Evolutionary conservation across 352 stramenopile genomes (phyloP), one percentile per base, ranked within the genome.

Genomic region (Globisporangium spinosum): DNA sequence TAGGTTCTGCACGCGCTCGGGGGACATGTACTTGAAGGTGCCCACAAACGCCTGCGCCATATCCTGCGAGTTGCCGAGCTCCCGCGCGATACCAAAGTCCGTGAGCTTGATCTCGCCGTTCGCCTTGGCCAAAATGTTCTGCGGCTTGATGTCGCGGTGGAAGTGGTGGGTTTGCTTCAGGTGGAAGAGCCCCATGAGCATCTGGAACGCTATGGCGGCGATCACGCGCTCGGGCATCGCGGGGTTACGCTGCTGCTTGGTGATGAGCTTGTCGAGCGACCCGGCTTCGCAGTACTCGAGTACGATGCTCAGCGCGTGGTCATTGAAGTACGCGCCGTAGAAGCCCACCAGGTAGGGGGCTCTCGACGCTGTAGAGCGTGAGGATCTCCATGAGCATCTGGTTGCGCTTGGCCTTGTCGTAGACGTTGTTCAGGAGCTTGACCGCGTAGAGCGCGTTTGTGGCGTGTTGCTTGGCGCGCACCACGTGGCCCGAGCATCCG

Each of bases 1-100:
- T 56, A 89, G 68, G 70, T 91, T 91, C 68, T 89, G 78, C 7
- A 98, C 96, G 53, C 94, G 83, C 74, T 98, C 93, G 17, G 93
- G 93, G 6, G 87, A 91, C 93, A 98, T 98, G 77, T 98, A 98
- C 65, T 90, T 92, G 65, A 96, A 87, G 25, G 93, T 98, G 25
- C 93, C 93, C 0, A 97, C 87, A 38, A 97, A 98, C 0, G 89
- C 93, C 69, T 90, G 85, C 38, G 89, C 84, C 79, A 95, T 93
- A 58, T 83, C 84, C 22, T 82, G 77, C 13, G 85, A 90, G 56
- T 87, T 76, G 47, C 82, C 78, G 22, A 94, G 73, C 57, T 89
- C 83, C 13, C 84, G 65, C 4, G 83, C 84, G 23, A 94, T 75
- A 12, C 85, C 85, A 64, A 94, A 94, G 72, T 94, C 85, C 3